Percentiles rank a stretch among this genome's conserved stretches.
Evolutionary conservation across 2,329 filamentous ascomycete genomes (phyloP).

Genomic region (Lecanicillium sp.): DNA sequence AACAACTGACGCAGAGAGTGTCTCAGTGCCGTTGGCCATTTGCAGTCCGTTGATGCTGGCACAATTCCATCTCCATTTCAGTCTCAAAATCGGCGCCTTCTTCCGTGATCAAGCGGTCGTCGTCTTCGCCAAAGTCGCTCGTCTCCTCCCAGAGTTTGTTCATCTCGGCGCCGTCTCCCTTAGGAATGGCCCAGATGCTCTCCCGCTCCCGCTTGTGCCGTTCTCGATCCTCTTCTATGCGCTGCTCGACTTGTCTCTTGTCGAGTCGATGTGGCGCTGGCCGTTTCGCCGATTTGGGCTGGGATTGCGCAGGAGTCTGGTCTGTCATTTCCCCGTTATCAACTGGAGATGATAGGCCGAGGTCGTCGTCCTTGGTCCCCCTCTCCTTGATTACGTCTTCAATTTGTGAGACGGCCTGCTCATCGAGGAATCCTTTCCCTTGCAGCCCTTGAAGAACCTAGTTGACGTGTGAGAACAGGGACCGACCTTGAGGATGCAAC

Average conservation of each 20-base stretch:
- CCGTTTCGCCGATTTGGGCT: constrained; percentile 30
- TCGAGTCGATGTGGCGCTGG: constrained; percentile 49
- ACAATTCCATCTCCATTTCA: constrained; percentile 36
- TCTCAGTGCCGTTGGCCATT: constrained; percentile 26
- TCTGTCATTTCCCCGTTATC: constrained; percentile 36
- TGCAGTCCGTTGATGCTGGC: constrained; percentile 30
- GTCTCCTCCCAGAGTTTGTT: constrained; percentile 80
- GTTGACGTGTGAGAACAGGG: not conserved
- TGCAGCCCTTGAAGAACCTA: constrained; percentile 65
- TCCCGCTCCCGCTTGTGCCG: constrained; percentile 87
- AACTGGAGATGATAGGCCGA: constrained; percentile 46
- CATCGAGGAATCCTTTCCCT: constrained; percentile 64
- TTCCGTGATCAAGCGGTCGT: constrained; percentile 69
- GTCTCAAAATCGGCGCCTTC: constrained; percentile 51
- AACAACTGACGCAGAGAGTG: not conserved
- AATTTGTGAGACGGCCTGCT: constrained; percentile 70
- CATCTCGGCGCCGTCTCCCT: constrained; percentile 60
- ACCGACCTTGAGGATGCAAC: not conserved
- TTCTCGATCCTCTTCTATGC: constrained; percentile 95
- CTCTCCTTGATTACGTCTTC: constrained; percentile 77
- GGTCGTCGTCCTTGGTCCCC: constrained; percentile 57
- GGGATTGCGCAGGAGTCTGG: constrained; percentile 35
- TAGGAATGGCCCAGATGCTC: constrained; percentile 83
- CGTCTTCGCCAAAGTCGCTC: constrained; percentile 82
- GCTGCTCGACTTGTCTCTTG: constrained; percentile 86